These are phyloP conservation scores for Epithemia pelagica DNA, from an alignment of 108 stramenopile species.

Conservation along the genomic window DNA sequence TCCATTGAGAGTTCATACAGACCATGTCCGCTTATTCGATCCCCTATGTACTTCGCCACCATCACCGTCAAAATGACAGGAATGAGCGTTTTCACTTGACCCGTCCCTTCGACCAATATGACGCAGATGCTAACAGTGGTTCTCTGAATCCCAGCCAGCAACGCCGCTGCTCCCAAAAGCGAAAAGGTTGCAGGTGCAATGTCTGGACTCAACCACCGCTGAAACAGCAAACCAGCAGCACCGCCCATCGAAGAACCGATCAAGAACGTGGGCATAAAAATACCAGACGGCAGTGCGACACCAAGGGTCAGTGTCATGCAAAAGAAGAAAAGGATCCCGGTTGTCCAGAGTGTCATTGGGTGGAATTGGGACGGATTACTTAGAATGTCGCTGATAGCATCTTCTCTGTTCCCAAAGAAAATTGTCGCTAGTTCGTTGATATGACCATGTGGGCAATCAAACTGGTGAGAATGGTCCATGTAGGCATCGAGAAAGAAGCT, in stretches of 20 bases:
- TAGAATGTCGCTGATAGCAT: slow-evolving; percentile 46
- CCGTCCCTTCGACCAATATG: slow-evolving; percentile 62
- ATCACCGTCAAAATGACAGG: slow-evolving; percentile 51
- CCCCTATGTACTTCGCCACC: slow-evolving; percentile 19
- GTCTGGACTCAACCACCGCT: slow-evolving; percentile 16
- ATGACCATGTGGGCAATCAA: slow-evolving; percentile 37
- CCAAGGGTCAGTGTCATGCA: slow-evolving; percentile 41
- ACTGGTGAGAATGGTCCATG: slow-evolving; percentile 21
- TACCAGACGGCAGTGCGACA: slow-evolving; percentile 32
- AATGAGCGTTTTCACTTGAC: slow-evolving; percentile 40
- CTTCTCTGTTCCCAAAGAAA: slow-evolving; percentile 37
- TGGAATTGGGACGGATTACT: slow-evolving; percentile 37
- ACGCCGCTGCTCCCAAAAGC: slow-evolving; percentile 47
- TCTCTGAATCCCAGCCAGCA: slow-evolving; percentile 57
- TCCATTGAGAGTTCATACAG: slow-evolving; percentile 33
- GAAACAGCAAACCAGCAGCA: slow-evolving; percentile 29
- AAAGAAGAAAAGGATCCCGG: slow-evolving; percentile 34
- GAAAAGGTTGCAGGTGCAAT: slow-evolving; percentile 35
- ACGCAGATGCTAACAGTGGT: slow-evolving; percentile 49
- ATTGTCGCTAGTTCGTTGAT: slow-evolving; percentile 48
- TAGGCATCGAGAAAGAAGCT: background rate
- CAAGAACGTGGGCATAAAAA: slow-evolving; percentile 51
- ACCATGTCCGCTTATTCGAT: slow-evolving; percentile 12
- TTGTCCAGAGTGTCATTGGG: slow-evolving; percentile 21
- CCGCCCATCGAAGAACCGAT: slow-evolving; percentile 48